These are phyloP conservation scores for Trichomonascaceae sp. DNA, from an alignment of 1,139 yeast species.

Conservation along the genomic window DNA sequence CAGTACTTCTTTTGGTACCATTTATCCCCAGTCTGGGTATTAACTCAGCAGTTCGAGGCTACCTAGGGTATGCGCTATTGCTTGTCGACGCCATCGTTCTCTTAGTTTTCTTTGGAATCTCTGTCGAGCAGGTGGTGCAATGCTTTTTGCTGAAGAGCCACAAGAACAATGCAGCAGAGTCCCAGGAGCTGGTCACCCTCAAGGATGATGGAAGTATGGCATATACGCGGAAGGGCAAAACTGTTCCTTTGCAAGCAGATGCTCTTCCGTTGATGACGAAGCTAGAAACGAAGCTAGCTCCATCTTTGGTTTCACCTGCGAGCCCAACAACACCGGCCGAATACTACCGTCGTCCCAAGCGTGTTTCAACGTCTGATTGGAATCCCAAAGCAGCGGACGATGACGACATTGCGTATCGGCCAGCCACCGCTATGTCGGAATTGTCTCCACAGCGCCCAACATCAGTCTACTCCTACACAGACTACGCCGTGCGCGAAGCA, in stretches of 20 bases:
- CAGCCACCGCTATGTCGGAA: neutral
- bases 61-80: conserved; percentile 25
- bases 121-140: neutral
- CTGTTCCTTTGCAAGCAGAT: neutral
- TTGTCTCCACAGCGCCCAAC: conserved; percentile 2
- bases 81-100: conserved; percentile 22
- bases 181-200: neutral
- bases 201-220: neutral
- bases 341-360: conserved; percentile 19
- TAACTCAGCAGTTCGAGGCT: conserved; percentile 15
- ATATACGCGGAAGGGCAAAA: neutral
- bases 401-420: conserved; percentile 4
- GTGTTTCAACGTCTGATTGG: conserved; percentile 18
- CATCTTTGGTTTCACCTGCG: neutral
- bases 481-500: conserved; percentile 27
- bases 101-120: conserved; percentile 13
- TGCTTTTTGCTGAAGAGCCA: too few relatives aligned
- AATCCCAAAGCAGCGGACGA: neutral
- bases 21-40: conserved; percentile 18
- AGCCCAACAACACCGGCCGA: conserved; percentile 6
- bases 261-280: neutral
- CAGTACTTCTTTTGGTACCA: conserved; percentile 20
- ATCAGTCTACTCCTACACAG: conserved; percentile 8
- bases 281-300: neutral
- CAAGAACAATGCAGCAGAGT: too few relatives aligned